Evolutionary conservation across 2,329 filamentous ascomycete genomes (phyloP).

Genomic region (Cytospora schulzeri): DNA sequence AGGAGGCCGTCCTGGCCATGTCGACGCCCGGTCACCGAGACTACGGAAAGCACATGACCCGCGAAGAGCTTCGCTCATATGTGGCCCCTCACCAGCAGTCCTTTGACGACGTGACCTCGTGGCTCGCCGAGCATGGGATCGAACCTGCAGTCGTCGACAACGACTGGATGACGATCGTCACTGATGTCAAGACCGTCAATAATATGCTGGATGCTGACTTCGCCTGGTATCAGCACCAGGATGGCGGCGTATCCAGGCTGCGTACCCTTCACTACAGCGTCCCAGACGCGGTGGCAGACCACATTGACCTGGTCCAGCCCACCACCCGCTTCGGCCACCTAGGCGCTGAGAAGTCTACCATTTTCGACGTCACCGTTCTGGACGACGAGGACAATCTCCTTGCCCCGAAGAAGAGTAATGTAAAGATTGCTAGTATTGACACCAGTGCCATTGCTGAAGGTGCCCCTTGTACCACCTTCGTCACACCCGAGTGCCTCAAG

Average conservation of each 20-base stretch:
- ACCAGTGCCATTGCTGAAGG: slow-evolving; percentile 20
- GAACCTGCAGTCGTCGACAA: slow-evolving; percentile 47
- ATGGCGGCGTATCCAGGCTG: slow-evolving; percentile 47
- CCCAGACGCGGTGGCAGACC: slow-evolving; percentile 53
- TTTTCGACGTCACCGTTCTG: slow-evolving; percentile 41
- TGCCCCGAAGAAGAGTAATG: not conserved
- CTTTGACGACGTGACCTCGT: slow-evolving; percentile 52
- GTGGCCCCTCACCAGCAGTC: slow-evolving; percentile 54
- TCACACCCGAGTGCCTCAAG: slow-evolving; percentile 52
- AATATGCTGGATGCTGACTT: slow-evolving; percentile 60
- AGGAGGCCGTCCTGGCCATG: slow-evolving; percentile 61
- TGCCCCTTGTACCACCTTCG: slow-evolving; percentile 41
- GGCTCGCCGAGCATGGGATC: slow-evolving; percentile 57
- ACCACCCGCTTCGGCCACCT: slow-evolving; percentile 64
- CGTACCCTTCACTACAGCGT: slow-evolving; percentile 62
- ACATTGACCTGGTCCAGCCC: slow-evolving; percentile 66
- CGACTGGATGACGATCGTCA: slow-evolving; percentile 64
- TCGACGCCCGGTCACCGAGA: slow-evolving; percentile 60
- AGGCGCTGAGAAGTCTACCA: slow-evolving; percentile 42
- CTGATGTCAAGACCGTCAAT: slow-evolving; percentile 54
- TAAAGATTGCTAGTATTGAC: no score
- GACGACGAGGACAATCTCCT: slow-evolving; percentile 28
- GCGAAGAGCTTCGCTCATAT: slow-evolving; percentile 58
- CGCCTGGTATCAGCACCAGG: slow-evolving; percentile 53
- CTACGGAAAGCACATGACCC: slow-evolving; percentile 65